Conservation (phyloP, 2,329 filamentous ascomycete genomes). For the Curvularia lunata region DNA sequence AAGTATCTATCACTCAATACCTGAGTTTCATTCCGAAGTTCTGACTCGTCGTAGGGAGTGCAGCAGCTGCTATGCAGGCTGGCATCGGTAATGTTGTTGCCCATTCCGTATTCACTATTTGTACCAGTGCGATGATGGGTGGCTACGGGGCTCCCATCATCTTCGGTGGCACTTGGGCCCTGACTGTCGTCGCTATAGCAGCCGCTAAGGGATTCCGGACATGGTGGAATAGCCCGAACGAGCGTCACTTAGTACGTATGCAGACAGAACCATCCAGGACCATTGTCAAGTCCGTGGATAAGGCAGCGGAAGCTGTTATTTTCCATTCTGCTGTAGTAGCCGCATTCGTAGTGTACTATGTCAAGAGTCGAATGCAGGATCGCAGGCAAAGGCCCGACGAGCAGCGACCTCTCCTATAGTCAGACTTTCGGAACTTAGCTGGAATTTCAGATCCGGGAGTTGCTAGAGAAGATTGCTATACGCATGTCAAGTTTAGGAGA, state of each 20-base stretch:
- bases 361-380: constrained; percentile 1
- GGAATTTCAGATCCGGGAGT: not conserved
- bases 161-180: constrained; percentile 9
- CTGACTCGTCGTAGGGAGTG: constrained; percentile 23
- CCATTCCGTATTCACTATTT: constrained; percentile 27
- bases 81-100: constrained; percentile 28
- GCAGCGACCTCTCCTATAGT: not conserved
- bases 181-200: not conserved
- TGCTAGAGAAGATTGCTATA: not conserved
- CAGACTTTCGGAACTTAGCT: not conserved
- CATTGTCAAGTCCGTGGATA: no score
- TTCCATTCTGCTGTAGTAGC: not conserved
- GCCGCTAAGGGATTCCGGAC: not conserved
- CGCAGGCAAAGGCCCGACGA: not conserved
- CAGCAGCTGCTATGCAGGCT: constrained; percentile 32
- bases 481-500: not conserved
- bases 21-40: no score
- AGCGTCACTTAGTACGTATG: not conserved
- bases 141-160: constrained; percentile 28
- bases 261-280: no score
- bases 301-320: not conserved
- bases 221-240: not conserved
- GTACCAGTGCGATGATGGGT: constrained; percentile 36
- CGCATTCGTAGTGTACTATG: not conserved
- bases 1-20: not conserved